phyloP scores from a whole-genome alignment of 495 filamentous ascomycete genomes.

The Neurospora discreta region DNA sequence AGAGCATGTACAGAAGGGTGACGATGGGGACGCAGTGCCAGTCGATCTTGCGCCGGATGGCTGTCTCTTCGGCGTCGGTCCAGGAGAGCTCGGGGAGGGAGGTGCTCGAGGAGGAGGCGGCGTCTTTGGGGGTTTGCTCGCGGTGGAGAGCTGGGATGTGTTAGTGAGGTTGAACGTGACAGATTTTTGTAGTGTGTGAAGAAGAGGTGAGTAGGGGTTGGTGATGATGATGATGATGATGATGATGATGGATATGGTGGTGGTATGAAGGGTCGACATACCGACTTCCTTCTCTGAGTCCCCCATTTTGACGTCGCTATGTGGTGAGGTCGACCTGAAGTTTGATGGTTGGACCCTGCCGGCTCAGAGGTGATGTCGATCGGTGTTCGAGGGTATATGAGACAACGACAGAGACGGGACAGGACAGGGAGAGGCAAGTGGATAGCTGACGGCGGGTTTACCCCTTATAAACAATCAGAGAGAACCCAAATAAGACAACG shows the following conservation, averaged over 20 bases:
- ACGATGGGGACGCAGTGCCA: constrained; percentile 41
- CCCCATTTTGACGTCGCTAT: background rate
- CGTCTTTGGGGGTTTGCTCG: background rate
- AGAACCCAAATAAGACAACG: background rate
- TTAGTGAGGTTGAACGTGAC: background rate
- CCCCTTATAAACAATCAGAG: background rate
- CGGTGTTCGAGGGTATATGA: background rate
- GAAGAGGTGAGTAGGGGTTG: background rate
- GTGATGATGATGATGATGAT: background rate
- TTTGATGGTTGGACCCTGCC: background rate
- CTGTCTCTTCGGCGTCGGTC: constrained; percentile 39
- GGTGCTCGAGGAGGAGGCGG: constrained; percentile 4
- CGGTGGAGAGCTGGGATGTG: background rate
- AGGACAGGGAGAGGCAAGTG: background rate
- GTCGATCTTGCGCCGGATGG: constrained; percentile 41
- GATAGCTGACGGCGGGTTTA: background rate
- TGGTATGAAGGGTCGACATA: background rate
- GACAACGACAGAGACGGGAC: background rate
- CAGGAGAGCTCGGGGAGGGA: constrained; percentile 24
- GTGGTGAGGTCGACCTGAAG: background rate
- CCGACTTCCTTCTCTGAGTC: background rate
- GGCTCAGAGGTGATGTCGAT: background rate
- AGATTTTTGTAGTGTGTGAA: too few species aligned
- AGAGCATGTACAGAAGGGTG: constrained; percentile 42
- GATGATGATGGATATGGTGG: background rate